Evolutionary conservation across 2,329 filamentous ascomycete species (phyloP).

Genomic region (Orbilia oligospora): DNA sequence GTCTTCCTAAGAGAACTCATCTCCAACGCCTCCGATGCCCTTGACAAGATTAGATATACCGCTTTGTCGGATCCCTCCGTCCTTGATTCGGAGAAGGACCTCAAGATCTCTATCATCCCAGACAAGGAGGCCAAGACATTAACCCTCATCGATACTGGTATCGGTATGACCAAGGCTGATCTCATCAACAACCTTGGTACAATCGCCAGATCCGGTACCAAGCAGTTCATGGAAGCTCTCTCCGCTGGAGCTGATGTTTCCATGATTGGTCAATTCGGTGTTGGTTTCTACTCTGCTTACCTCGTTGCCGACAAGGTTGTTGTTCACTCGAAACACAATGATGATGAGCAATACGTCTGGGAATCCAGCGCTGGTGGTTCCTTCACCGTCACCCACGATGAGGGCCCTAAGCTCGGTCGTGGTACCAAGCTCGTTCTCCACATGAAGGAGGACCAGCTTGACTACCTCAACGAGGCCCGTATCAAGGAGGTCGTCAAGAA

Average conservation of each 20-base stretch:
- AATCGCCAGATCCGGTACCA: conserved; percentile 98
- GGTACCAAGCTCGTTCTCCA: conserved; percentile 98
- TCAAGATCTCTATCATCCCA: conserved; percentile 98
- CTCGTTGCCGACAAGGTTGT: conserved; percentile 97
- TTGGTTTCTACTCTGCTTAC: conserved; percentile 99
- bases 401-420: conserved; percentile 90
- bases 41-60: conserved; percentile 99
- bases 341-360: conserved; percentile 99
- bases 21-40: conserved; percentile 97
- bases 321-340: conserved; percentile 98
- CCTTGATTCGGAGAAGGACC: conserved; percentile 97
- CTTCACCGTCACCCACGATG: conserved; percentile 92
- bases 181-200: conserved; percentile 99
- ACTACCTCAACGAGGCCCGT: conserved; percentile 98
- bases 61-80: conserved; percentile 96
- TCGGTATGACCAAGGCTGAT: conserved; percentile 99
- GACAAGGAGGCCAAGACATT: conserved; percentile 98
- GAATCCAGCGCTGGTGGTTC: conserved; percentile 97
- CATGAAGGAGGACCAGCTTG: conserved; percentile 98
- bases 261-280: conserved; percentile 99
- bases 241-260: conserved; percentile 98
- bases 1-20: conserved; percentile 97
- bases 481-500: conserved; percentile 99
- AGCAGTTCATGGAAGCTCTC: conserved; percentile 99
- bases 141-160: conserved; percentile 96